Conservation (phyloP, 306 rosid genomes). For the Casuarina cunninghamiana region DNA sequence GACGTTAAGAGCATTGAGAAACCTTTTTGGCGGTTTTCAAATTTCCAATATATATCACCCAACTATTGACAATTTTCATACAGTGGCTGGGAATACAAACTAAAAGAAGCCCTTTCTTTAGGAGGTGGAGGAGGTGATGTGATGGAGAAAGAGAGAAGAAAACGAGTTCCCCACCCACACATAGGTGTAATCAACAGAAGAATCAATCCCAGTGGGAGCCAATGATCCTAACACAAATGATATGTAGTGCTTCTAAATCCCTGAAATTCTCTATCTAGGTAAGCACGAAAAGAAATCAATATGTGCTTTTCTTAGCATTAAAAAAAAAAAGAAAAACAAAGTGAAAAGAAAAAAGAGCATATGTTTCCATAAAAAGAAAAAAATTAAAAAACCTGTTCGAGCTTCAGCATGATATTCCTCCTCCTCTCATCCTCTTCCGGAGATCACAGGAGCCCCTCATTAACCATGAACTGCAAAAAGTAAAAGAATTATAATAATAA, state of each 20-base stretch:
- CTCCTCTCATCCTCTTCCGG: slow-evolving; percentile 37
- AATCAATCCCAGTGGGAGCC: too few species aligned
- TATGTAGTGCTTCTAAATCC: background rate
- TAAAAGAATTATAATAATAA: background rate
- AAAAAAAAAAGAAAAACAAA: too few species aligned
- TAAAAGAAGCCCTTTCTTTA: background rate
- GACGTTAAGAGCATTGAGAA: background rate
- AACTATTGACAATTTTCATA: background rate
- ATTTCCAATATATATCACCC: background rate
- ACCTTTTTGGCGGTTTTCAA: background rate
- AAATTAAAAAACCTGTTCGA: slow-evolving; percentile 33
- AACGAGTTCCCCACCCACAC: too few species aligned
- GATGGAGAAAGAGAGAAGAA: too few species aligned
- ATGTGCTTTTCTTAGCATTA: too few species aligned
- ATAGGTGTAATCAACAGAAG: too few species aligned
- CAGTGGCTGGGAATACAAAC: background rate
- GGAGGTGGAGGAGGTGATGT: too few species aligned
- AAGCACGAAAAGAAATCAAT: too few species aligned
- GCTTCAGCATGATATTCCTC: slow-evolving; percentile 30
- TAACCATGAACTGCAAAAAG: slow-evolving; percentile 29
- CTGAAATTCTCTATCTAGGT: background rate
- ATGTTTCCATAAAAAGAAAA: slow-evolving; percentile 1
- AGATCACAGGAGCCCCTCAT: slow-evolving; percentile 42
- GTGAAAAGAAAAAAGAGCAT: too few species aligned
- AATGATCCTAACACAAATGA: background rate